Conservation (phyloP, 805 yeast species). For the Saccharomyces jurei region DNA sequence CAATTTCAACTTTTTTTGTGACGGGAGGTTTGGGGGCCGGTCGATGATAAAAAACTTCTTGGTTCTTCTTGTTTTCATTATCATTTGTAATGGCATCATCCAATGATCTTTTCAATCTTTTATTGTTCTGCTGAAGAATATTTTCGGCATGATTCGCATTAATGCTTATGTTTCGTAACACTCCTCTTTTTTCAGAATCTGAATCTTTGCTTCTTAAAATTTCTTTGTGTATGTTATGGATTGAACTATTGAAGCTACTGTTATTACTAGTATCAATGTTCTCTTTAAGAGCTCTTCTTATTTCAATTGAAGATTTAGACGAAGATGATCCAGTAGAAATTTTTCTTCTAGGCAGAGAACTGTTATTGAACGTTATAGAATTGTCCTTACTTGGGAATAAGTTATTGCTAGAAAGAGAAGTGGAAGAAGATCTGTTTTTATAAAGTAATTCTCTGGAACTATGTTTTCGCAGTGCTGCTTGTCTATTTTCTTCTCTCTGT, state of each 20-base stretch:
- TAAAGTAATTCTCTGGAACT: conserved; percentile 7
- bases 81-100: background rate
- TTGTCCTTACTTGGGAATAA: background rate
- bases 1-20: conserved; percentile 7
- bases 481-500: conserved; percentile 30
- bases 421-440: conserved; percentile 3
- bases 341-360: conserved; percentile 11
- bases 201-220: background rate
- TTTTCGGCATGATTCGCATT: conserved; percentile 6
- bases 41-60: conserved; percentile 3
- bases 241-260: conserved; percentile 3
- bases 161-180: conserved; percentile 21
- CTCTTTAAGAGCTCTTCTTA: background rate
- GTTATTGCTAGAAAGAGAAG: background rate
- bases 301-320: conserved; percentile 1
- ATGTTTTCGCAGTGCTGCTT: conserved; percentile 23
- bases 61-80: background rate
- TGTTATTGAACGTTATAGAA: conserved; percentile 1
- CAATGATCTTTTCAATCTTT: background rate
- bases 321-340: conserved; percentile 8
- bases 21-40: conserved; percentile 7
- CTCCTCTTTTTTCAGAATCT: conserved; percentile 18
- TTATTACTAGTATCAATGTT: conserved; percentile 4
- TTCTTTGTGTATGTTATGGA: conserved; percentile 1
- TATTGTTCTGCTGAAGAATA: background rate